Evolutionary conservation across 2,329 filamentous ascomycete species (phyloP), one percentile per base, ranked within the genome.

Genomic region (Beauveria varroae): DNA sequence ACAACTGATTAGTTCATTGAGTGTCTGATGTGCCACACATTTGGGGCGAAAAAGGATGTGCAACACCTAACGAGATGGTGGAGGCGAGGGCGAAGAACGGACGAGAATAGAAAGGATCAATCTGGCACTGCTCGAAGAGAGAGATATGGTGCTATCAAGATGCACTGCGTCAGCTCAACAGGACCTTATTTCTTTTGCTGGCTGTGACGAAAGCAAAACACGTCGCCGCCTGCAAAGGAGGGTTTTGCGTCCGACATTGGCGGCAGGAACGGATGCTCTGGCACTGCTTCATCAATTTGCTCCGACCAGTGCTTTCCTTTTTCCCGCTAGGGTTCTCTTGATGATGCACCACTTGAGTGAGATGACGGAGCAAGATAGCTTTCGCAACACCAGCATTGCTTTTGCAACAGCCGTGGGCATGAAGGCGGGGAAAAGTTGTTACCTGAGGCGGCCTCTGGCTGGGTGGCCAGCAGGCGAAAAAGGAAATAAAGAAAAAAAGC

Each of bases 21-120:
- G 46, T 60, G 57, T 60, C 49, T 60, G 57, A 22, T 53, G 57
- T 46, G 41, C 57, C 49, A 53, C 57, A 60, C 28, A 10, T 8
- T 44, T 28, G 46, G 24, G 12, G 26, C 30, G 12, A 20, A 22
- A 53, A 53, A 9, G 6, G n/a, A 53, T 52, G 40, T 18, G 26
- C 40, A 44, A 40, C 37, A 34, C 34, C 46, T 26, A 16, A 51
- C 56, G 49, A 43, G 57, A 44, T 24, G 47, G 44, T 26, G 26
- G 20, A 46, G 57, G 18, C 49, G 40, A 60, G 40, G 47, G 41
- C 26, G 20, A 60, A 50, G 7, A 12, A 37, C 22, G 34, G 14
- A 28, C 9, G 22, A 22, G 24, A 22, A 28, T 12, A 43, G 22
- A 51, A 6, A 41, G 14, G 12, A 24, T 22, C 1, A 8, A 8